Evolutionary conservation across 106 monocot species (phyloP), one percentile per base, ranked within the genome.

Genomic region (Chionographis japonica): DNA sequence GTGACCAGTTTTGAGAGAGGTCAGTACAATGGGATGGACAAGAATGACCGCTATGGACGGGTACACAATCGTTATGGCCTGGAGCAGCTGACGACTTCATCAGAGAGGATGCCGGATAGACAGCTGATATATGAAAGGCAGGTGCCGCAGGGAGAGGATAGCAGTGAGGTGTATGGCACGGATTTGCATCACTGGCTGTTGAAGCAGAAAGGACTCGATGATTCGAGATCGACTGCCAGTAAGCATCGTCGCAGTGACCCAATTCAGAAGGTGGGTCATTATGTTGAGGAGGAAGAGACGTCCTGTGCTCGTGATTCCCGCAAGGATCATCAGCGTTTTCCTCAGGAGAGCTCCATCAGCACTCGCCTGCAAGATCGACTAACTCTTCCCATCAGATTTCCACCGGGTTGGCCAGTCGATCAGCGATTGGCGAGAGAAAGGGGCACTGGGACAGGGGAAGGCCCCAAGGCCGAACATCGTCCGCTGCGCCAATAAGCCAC

Each of bases 321-420:
- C 4, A 55, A 81, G 37, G 72, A 75, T 68, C 50, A 27, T 2
- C 43, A 52, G 8, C 69, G 43, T 6, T 39, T 18, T 67, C 39
- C 40, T 38, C 54, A 7, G 20, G 67, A 73, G 17, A 66, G 63
- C 38, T 68, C 75, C 54, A 52, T 87, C 66, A 74, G 95, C 58
- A 80, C 74, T 52, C 85, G 91, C 16, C 60, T 95, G 42, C 68
- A 70, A 67, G 95, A 89, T 68, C 86, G 95, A 83, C 89, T 95
- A 50, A 84, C 58, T 20, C 79, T 95, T 58, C 84, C 92, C 42
- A 38, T 20, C 54, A 72, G 65, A 66, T 65, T 65, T 38, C 50
- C 84, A 14, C 68, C 51, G 2, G 84, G 68, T 13, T 62, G 11
- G 35, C 13, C 59, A 35, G 16, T 36, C 11, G 78, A 83, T 59